Evolutionary conservation across 139 green algal genomes (phyloP), one percentile per base, ranked within the genome.

Genomic region (Axilococcus clingmanii): DNA sequence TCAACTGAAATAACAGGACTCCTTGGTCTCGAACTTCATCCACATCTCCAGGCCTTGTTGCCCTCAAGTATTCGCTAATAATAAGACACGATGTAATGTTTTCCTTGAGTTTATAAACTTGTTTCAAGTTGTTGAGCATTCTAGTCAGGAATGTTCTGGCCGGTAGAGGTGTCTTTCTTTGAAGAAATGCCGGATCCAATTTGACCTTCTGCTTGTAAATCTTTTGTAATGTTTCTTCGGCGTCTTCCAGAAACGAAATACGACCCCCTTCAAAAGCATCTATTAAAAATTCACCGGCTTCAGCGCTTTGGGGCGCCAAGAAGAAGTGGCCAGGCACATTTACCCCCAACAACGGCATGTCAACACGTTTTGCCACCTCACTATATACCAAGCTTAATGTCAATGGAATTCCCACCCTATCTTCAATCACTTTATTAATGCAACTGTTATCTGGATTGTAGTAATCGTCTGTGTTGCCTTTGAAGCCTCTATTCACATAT

Each of bases 281-380:
- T 4, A 76, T 30, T 12, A 71, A 38, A 2, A 74, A 46, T 24
- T 57, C 44, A n/a, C n/a, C n/a, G 3, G 55, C 7, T 5, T 53
- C 40, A 7, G 54, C 24, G 15, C 48, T 29, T 7, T 48, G 29
- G 1, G 67, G 71, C 8, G 56, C 33, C 1, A 84, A 32, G 52
- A 84, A 78, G 52, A 84, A 83, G 63, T 83, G 76, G 5, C 61
- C 66, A 2, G 76, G 74, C 44, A 80, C 43, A 54, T 80, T 75
- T 41, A 83, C 42, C 16, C 71, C 71, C 11, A 46, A 33, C 63
- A 81, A 58, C 20, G 16, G 19, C 12, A 82, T 45, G 0, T 59
- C 68, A 34, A 69, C 11, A 6, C 60, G 36, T 17, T 48, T 37
- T 19, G 59, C 57, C 17, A 83, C 69, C 57, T 75, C 69, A 51